These are phyloP conservation scores for Intubia oerlemansii DNA, from an alignment of 2,329 filamentous ascomycete genomes.

Conservation along the genomic window DNA sequence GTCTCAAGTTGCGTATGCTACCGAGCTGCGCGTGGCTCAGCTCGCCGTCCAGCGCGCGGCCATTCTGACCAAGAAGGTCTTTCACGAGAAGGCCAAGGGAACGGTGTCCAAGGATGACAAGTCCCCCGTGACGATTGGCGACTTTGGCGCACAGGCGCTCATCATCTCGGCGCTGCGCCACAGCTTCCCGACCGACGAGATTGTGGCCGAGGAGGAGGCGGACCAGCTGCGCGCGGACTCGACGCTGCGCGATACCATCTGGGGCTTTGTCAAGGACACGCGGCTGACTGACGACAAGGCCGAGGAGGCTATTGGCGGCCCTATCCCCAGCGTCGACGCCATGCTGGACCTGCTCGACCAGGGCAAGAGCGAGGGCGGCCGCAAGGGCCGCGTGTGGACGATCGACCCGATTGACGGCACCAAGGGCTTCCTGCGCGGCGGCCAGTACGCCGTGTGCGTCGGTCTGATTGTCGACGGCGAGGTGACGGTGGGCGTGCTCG, in stretches of 20 bases:
- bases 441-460: slow-evolving; percentile 91
- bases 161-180: slow-evolving; percentile 80
- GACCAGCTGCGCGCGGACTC: slow-evolving; percentile 53
- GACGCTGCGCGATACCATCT: slow-evolving; percentile 53
- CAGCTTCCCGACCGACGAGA: slow-evolving; percentile 76
- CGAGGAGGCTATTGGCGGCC: slow-evolving; percentile 40
- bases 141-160: slow-evolving; percentile 92
- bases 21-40: slow-evolving; percentile 63
- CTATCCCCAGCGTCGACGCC: slow-evolving; percentile 32
- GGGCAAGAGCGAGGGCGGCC: slow-evolving; percentile 50
- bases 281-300: slow-evolving; percentile 35
- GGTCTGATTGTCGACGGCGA: slow-evolving; percentile 82
- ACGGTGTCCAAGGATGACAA: slow-evolving; percentile 89
- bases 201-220: slow-evolving; percentile 91
- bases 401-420: slow-evolving; percentile 96
- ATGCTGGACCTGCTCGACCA: slow-evolving; percentile 42
- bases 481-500: slow-evolving; percentile 84
- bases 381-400: slow-evolving; percentile 71
- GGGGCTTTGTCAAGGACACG: slow-evolving; percentile 54
- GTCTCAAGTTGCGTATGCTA: slow-evolving; percentile 17
- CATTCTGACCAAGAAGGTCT: slow-evolving; percentile 30
- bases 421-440: slow-evolving; percentile 87
- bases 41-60: slow-evolving; percentile 67
- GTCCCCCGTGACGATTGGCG: slow-evolving; percentile 91
- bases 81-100: slow-evolving; percentile 75